Evolutionary conservation across 805 yeast species (phyloP), one percentile per base, ranked within the genome.

Genomic region (Nakazawaea pomicola): DNA sequence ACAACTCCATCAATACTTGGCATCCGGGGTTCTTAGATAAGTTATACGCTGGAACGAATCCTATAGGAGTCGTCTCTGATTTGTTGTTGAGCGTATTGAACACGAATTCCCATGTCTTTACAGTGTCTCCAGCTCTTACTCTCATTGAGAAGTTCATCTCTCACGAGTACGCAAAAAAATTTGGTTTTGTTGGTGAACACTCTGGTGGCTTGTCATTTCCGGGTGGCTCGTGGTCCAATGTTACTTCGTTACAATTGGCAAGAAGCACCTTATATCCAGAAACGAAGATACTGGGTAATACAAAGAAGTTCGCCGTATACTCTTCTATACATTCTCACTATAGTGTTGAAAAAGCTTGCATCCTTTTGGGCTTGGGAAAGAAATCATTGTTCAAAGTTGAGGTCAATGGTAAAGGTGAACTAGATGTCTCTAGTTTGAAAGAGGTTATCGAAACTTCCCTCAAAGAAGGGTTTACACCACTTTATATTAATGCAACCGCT

Each of bases 221-320:
- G 16, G 95, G 95, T 15, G 95, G 95, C 0, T 81, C 91, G 4
- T 86, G 89, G 80, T 83, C 95, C 6, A 86, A 86, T 58, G 73
- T 83, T 40, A 86, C 93, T 3, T 75, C 86, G 44, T 54, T 87
- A 61, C 90, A 84, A 47, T 78, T 80, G 54, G 95, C 95, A 0
- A 66, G 95, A 50, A 68, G 83, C 31, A 61, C 71, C 29, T 57
- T 71, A 46, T 82, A 53, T 53, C 95, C 95, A 0, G 83, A 81
- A 8, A 82, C 95, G 0, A 83, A 80, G 51, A 53, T 62, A 1
- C 45, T 64, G 1, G 95, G 95, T 0, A 81, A 77, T 51, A 59
- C 53, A 0, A 52, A 66, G 46, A 74, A 68, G 44, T 83, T 86
- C 59, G 95, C 88, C 2, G 65, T 86, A 1, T 87, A 74, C 52